Percentiles rank a stretch among this genome's conserved stretches.
These are phyloP conservation scores for Corylus americana DNA, from an alignment of 306 rosid species.

Conservation along the genomic window DNA sequence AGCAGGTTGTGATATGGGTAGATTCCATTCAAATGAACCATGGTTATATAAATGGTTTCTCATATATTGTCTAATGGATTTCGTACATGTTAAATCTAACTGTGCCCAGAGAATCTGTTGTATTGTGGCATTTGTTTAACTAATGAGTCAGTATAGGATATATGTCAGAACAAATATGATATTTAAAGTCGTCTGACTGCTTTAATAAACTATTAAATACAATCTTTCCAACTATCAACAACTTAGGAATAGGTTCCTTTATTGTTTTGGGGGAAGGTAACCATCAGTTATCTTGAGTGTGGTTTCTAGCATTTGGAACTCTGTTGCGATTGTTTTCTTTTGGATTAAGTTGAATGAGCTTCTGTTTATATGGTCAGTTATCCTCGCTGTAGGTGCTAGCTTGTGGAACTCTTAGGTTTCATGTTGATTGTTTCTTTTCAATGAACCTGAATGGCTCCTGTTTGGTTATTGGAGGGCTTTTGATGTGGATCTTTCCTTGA, in stretches of 20 bases:
- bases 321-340: neutral
- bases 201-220: neutral
- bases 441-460: neutral
- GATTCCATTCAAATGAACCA: constrained; percentile 2
- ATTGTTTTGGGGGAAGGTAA: neutral
- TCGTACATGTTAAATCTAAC: neutral
- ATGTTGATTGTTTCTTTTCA: neutral
- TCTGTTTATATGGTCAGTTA: neutral
- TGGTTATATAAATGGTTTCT: neutral
- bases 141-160: neutral
- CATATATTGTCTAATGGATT: neutral
- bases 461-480: neutral
- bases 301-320: neutral
- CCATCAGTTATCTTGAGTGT: neutral
- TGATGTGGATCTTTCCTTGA: neutral
- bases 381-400: neutral
- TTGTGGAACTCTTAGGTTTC: neutral
- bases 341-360: neutral
- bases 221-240: neutral
- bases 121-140: neutral
- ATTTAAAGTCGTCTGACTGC: neutral
- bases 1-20: neutral
- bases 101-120: neutral
- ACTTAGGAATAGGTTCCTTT: neutral
- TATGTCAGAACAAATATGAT: neutral